A percentile compares a stretch with the other conserved stretches of the same genome.
These are phyloP conservation scores for Neurospora africana DNA, from an alignment of 495 filamentous ascomycete genomes.

Conservation along the genomic window DNA sequence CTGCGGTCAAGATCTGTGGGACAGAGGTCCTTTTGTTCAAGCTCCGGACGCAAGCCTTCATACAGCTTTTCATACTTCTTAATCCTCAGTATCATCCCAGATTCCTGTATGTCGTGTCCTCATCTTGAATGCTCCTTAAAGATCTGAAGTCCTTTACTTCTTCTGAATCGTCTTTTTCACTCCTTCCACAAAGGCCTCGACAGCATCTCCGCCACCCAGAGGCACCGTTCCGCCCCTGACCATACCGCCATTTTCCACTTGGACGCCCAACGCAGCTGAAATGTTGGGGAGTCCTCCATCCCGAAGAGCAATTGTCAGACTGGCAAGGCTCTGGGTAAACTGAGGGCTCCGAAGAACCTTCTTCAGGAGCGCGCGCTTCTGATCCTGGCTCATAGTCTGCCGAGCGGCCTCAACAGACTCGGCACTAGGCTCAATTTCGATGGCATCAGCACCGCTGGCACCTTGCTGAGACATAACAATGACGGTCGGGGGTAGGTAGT, in stretches of 20 bases:
- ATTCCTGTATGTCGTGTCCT: not conserved
- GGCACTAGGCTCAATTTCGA: constrained; percentile 46
- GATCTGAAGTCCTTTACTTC: constrained; percentile 10
- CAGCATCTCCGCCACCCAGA: constrained; percentile 77
- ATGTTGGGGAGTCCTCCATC: constrained; percentile 90
- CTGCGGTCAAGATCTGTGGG: not conserved
- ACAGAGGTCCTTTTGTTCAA: not conserved
- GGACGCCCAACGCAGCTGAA: constrained; percentile 71
- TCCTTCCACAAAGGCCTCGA: constrained; percentile 83
- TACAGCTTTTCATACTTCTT: not conserved
- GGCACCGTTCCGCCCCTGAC: constrained; percentile 65
- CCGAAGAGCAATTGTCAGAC: constrained; percentile 74
- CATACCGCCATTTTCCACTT: constrained; percentile 71
- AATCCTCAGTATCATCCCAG: not conserved
- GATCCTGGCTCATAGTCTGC: constrained; percentile 57
- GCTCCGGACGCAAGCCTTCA: not conserved
- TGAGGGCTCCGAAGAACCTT: constrained; percentile 85
- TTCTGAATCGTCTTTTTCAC: constrained; percentile 66
- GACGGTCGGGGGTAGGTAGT: constrained; percentile 56
- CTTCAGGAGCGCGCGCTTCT: constrained; percentile 74
- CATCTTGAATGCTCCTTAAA: not conserved
- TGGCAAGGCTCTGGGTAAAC: constrained; percentile 74
- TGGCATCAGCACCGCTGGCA: constrained; percentile 27
- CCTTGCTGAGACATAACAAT: constrained; percentile 65
- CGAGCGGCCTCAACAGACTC: constrained; percentile 60